Conservation (phyloP, 2,329 filamentous ascomycete genomes). For the Fusarium chaquense region DNA sequence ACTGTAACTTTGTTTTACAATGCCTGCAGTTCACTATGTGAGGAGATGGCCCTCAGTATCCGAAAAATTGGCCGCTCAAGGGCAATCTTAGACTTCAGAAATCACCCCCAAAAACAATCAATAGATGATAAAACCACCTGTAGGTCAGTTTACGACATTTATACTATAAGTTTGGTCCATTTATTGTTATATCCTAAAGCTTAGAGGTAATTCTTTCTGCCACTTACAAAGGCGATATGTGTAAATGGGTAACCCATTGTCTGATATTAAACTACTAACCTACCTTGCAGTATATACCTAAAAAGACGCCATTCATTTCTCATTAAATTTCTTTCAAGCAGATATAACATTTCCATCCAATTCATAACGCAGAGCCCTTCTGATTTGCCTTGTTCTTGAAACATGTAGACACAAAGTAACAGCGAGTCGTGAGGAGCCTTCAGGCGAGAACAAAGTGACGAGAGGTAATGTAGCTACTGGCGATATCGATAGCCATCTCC, state of each 20-base stretch:
- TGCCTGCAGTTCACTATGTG: not conserved
- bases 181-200: too few relatives aligned
- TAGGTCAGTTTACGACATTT: too few relatives aligned
- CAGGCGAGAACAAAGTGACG: not conserved
- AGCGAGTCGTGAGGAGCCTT: slow-evolving; percentile 33
- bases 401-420: not conserved
- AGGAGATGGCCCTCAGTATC: not conserved
- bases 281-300: not conserved
- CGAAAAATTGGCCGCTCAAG: too few relatives aligned
- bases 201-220: too few relatives aligned
- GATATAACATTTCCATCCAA: not conserved
- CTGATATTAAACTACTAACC: not conserved
- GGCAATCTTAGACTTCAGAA: too few relatives aligned
- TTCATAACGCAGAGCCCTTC: not conserved
- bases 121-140: too few relatives aligned
- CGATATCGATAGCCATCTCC: slow-evolving; percentile 45
- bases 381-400: not conserved
- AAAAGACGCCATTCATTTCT: slow-evolving; percentile 30
- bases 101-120: too few relatives aligned
- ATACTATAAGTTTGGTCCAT: too few relatives aligned
- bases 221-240: not conserved
- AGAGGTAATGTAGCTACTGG: slow-evolving; percentile 22
- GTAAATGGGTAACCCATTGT: not conserved
- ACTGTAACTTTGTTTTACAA: not conserved
- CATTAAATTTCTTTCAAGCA: slow-evolving; percentile 21